Evolutionary conservation across 805 yeast genomes (phyloP).

Genomic region (Cyberlindnera xylosilytica): DNA sequence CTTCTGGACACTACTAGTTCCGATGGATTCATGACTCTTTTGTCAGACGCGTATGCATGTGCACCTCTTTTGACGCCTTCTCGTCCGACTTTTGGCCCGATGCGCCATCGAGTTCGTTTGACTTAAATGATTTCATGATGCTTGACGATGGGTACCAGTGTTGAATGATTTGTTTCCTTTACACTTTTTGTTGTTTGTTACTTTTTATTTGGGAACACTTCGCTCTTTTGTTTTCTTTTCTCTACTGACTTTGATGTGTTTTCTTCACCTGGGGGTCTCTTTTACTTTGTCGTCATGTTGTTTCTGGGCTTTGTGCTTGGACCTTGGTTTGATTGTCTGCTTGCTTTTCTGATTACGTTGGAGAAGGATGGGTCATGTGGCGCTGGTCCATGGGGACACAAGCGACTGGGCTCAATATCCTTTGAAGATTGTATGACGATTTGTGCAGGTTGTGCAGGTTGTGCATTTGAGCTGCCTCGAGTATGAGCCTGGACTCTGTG

Average conservation of each 20-base stretch:
- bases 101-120: slow-evolving; percentile 32
- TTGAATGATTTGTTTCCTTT: slow-evolving; percentile 3
- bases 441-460: no score
- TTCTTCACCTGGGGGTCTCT: neutral
- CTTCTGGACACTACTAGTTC: slow-evolving; percentile 9
- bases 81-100: slow-evolving; percentile 27
- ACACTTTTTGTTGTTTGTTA: neutral
- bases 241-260: neutral
- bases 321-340: neutral
- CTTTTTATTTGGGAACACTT: neutral
- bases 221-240: neutral
- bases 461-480: neutral
- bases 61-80: neutral
- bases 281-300: neutral
- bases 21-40: neutral
- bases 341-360: neutral
- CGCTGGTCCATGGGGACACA: slow-evolving; percentile 18
- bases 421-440: neutral
- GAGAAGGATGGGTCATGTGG: slow-evolving; percentile 22
- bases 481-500: no score
- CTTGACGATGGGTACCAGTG: slow-evolving; percentile 23
- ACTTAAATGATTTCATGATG: slow-evolving; percentile 30
- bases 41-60: no score
- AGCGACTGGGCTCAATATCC: slow-evolving; percentile 32
- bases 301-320: neutral